Conservation (phyloP, 2,329 filamentous ascomycete species). For the Diaporthe caulivora region DNA sequence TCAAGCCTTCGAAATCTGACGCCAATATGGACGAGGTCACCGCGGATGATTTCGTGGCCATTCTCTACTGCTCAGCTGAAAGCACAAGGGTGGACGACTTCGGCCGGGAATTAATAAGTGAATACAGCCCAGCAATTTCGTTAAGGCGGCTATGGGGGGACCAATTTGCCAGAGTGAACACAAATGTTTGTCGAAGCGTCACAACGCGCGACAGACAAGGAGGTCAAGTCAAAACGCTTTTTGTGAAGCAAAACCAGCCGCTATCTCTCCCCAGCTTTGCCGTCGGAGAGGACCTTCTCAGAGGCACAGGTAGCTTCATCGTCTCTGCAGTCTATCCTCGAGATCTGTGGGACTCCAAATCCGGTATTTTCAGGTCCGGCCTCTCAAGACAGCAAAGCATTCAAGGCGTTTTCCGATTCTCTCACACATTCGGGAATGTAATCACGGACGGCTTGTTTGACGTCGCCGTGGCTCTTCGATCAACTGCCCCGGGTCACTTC, state of each 20-base stretch:
- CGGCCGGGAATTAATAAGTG: neutral
- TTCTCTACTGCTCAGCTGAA: neutral
- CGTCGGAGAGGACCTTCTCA: neutral
- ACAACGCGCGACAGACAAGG: neutral
- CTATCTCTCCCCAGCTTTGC: neutral
- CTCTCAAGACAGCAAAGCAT: neutral
- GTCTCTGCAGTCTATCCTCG: neutral
- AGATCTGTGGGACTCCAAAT: neutral
- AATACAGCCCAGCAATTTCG: neutral
- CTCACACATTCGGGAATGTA: neutral
- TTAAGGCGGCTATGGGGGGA: neutral
- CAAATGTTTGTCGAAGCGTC: no score
- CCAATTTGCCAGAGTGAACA: neutral
- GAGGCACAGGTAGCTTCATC: neutral
- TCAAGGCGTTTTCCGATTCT: neutral
- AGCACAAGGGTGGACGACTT: neutral
- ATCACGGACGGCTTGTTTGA: neutral
- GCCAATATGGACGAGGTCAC: neutral
- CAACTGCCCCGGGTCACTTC: neutral
- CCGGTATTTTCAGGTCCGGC: neutral
- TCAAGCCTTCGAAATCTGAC: neutral
- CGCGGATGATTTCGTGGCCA: neutral
- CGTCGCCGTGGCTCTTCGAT: neutral
- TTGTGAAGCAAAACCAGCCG: constrained; percentile 3
- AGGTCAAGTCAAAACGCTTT: neutral